A percentile compares a stretch with the other conserved stretches of the same genome.
Conservation (phyloP, 768 basidiomycete species). For the Termitomyces eurrhizus region DNA sequence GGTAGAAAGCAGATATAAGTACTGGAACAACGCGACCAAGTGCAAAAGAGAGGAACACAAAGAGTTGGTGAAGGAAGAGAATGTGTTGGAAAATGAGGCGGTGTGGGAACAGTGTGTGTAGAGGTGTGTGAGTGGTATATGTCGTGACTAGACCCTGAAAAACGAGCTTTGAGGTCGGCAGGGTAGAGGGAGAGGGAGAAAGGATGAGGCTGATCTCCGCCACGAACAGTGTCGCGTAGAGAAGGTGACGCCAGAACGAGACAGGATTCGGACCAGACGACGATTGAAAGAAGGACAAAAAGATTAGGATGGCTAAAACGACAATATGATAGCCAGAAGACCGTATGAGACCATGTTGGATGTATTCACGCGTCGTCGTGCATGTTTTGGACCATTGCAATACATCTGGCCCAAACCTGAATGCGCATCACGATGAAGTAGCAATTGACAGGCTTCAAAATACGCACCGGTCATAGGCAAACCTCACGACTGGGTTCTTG, state of each 20-base stretch:
- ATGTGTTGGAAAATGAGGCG: constrained; percentile 77
- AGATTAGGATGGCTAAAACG: constrained; percentile 50
- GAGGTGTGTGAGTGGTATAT: constrained; percentile 22
- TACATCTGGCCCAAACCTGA: constrained; percentile 76
- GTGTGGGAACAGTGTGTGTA: constrained; percentile 48
- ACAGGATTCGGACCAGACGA: constrained; percentile 44
- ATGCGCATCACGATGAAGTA: not conserved
- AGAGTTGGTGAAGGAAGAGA: constrained; percentile 71
- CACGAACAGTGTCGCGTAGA: constrained; percentile 59
- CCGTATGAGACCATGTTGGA: constrained; percentile 59
- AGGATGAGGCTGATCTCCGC: constrained; percentile 66
- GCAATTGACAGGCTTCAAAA: not conserved
- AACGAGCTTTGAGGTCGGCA: constrained; percentile 12
- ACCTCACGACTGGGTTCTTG: constrained; percentile 71
- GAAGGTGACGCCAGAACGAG: constrained; percentile 75
- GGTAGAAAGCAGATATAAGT: constrained; percentile 58
- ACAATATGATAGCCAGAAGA: constrained; percentile 67
- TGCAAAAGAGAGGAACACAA: constrained; percentile 70
- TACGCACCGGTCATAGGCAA: constrained; percentile 78
- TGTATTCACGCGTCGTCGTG: constrained; percentile 64
- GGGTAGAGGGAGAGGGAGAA: constrained; percentile 43
- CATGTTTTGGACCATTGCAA: constrained; percentile 60
- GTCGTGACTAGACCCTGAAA: constrained; percentile 19
- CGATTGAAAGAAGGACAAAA: constrained; percentile 60
- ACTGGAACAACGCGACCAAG: constrained; percentile 68